Evolutionary conservation across 2,329 filamentous ascomycete species (phyloP), one percentile per base, ranked within the genome.

Genomic region (Didymella arachidicola): DNA sequence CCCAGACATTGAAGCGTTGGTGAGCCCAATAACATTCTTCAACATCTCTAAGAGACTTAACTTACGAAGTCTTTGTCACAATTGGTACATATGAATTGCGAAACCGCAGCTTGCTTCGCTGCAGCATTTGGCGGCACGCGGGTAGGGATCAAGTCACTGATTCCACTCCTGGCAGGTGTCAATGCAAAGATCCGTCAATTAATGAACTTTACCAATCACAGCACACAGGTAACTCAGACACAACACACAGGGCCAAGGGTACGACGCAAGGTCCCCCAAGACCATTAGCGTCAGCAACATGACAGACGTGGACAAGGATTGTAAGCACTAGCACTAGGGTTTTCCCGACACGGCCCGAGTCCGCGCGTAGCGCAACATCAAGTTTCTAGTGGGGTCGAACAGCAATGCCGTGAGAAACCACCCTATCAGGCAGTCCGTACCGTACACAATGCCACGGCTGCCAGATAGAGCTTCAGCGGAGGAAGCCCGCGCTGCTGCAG

Each of bases 381-480:
- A 7, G 36, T 39, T n/a, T 39, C 19, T 39, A n/a, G 36, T 39
- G 36, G 36, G 36, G 36, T 39, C 18, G 55, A 30, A 57, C 38
- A 52, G 27, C 18, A 16, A 18, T 39, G 10, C 16, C 18, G 18
- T 39, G 18, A 18, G 2, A 39, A 39, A 19, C 36, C 30, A 34
- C 30, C 30, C 30, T 34, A 34, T 34, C 10, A 34, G 30, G 30
- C 30, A 34, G 36, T 10, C 3, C 36, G 18, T 19, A 39, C 36
- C 16, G 18, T n/a, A 39, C 16, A 39, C 6, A 11, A 47, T 47
- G 45, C 45, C 45, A 12, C 18, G 29, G 32, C 45, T 47, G 11
- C 45, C 45, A 25, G 45, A 47, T 29, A 47, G 32, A 26, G 45
- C 45, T 34, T 47, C 29, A 25, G 45, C 45, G 36, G 32, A 47